These are phyloP conservation scores for Colletotrichum ledebouriae DNA, from an alignment of 2,329 filamentous ascomycete genomes.

Conservation along the genomic window DNA sequence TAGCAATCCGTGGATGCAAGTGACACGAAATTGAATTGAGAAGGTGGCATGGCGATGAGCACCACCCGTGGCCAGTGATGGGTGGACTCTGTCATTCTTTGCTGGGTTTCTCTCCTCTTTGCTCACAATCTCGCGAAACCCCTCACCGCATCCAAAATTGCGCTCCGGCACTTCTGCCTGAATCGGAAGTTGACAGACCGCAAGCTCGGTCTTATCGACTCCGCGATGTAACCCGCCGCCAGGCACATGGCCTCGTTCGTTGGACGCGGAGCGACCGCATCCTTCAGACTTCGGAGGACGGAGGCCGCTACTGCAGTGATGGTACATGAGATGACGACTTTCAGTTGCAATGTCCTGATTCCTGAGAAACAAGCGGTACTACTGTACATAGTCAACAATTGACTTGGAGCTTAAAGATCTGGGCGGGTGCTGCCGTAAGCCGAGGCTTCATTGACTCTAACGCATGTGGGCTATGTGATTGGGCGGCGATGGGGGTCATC, in stretches of 20 bases:
- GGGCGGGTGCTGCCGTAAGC: slow-evolving; percentile 16
- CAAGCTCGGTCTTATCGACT: background rate
- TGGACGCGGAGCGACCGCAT: slow-evolving; percentile 17
- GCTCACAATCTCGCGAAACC: slow-evolving; percentile 7
- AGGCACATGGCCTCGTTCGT: slow-evolving; percentile 21
- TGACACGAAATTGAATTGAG: slow-evolving; percentile 7
- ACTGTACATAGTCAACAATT: no score
- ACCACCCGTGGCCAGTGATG: slow-evolving; percentile 11
- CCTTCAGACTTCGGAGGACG: background rate
- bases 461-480: slow-evolving; percentile 13
- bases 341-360: background rate
- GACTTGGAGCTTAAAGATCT: slow-evolving; percentile 6
- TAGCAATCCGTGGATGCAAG: background rate
- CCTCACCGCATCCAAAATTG: background rate
- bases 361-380: background rate
- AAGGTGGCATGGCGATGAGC: slow-evolving; percentile 30
- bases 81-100: background rate
- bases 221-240: slow-evolving; percentile 20
- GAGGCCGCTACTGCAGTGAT: background rate
- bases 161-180: slow-evolving; percentile 6
- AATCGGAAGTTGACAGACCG: background rate
- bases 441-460: background rate
- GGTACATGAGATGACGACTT: slow-evolving; percentile 6
- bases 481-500: background rate
- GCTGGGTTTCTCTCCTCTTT: background rate